These are phyloP conservation scores for Golubevia pallescens DNA, from an alignment of 1,284 basidiomycete species.

Conservation along the genomic window DNA sequence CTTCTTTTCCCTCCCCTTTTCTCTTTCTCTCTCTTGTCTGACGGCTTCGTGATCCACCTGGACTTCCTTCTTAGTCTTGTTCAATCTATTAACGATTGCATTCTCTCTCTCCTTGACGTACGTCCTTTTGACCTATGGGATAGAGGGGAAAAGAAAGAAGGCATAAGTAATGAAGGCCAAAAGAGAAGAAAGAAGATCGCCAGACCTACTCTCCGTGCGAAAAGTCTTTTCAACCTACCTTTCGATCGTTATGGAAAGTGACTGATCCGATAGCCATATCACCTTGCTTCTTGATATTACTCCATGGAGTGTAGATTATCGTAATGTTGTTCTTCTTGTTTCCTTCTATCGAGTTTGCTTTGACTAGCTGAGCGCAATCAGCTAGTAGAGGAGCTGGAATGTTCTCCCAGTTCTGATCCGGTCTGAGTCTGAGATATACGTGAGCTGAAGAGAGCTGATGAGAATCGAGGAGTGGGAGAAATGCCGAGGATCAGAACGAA, in stretches of 20 bases:
- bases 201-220: background rate
- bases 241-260: slow-evolving; percentile 44
- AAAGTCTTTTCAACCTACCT: slow-evolving; percentile 4
- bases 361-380: slow-evolving; percentile 82
- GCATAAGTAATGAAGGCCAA: background rate
- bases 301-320: slow-evolving; percentile 59
- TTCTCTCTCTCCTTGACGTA: slow-evolving; percentile 47
- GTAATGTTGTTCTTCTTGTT: slow-evolving; percentile 55
- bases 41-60: slow-evolving; percentile 54
- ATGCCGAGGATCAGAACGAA: background rate
- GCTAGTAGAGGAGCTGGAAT: background rate
- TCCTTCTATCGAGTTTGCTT: slow-evolving; percentile 94
- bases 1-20: slow-evolving; percentile 6
- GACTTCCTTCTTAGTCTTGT: slow-evolving; percentile 50
- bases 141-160: too few species aligned
- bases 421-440: slow-evolving; percentile 15
- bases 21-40: slow-evolving; percentile 31
- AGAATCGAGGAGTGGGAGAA: background rate
- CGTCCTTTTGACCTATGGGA: slow-evolving; percentile 19
- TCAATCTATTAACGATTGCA: slow-evolving; percentile 46
- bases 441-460: slow-evolving; percentile 50
- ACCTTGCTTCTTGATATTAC: slow-evolving; percentile 37
- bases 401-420: background rate
- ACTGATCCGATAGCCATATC: slow-evolving; percentile 46
- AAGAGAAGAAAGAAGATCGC: background rate